These are phyloP conservation scores for Xylaria sp. DNA, from an alignment of 2,329 filamentous ascomycete genomes.

Conservation along the genomic window DNA sequence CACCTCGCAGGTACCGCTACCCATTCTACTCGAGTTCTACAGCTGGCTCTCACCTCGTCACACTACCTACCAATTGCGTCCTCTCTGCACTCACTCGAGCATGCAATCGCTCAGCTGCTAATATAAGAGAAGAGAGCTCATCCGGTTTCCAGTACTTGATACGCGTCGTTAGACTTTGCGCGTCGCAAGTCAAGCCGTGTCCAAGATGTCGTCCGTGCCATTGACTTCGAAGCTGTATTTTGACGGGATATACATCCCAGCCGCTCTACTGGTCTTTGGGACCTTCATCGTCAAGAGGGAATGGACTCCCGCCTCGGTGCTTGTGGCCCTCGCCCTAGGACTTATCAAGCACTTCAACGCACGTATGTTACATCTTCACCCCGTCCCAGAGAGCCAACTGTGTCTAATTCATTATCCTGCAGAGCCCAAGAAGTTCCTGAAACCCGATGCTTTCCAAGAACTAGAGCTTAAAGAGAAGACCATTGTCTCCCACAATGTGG, in stretches of 20 bases:
- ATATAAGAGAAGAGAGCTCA: not conserved
- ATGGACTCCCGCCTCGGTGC: conserved; percentile 71
- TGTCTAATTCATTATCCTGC: conserved; percentile 28
- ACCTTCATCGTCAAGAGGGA: conserved; percentile 78
- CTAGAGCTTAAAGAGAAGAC: conserved; percentile 95
- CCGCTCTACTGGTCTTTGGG: conserved; percentile 75
- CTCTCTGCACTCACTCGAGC: conserved; percentile 3
- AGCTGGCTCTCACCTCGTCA: not conserved
- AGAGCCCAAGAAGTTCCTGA: conserved; percentile 82
- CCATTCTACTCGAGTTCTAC: not conserved
- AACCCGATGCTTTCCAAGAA: conserved; percentile 85
- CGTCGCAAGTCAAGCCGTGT: conserved; percentile 3
- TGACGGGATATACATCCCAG: conserved; percentile 82
- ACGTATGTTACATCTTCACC: conserved; percentile 59
- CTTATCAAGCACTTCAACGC: conserved; percentile 72
- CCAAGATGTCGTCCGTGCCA: conserved; percentile 44
- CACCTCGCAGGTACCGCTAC: no score
- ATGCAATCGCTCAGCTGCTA: conserved; percentile 14
- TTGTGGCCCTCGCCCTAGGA: conserved; percentile 67
- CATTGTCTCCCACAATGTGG: conserved; percentile 94
- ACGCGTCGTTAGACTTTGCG: conserved; percentile 7
- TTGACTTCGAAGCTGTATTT: conserved; percentile 65
- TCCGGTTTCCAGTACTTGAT: conserved; percentile 1
- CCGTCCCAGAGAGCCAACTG: not conserved
- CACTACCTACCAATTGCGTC: not conserved